A percentile compares a stretch with the other conserved stretches of the same genome.
Conservation (phyloP, 176 grass and related monocot genomes). For the Lolium multiflorum region DNA sequence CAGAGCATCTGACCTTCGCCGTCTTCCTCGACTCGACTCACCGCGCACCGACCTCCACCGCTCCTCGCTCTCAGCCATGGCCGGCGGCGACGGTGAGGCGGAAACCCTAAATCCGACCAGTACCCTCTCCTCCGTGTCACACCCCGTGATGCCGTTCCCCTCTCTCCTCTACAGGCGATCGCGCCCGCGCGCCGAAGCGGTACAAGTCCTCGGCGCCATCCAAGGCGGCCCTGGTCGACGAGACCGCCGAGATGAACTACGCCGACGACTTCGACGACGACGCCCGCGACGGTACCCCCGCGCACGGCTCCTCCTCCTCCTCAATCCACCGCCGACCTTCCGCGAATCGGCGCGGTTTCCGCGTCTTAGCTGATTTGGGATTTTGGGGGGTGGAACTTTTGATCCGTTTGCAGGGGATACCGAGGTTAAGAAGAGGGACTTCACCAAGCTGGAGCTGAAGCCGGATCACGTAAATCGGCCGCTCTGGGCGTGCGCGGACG, state of each 20-base stretch:
- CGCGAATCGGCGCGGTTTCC: constrained; percentile 33
- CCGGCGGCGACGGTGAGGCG: constrained; percentile 62
- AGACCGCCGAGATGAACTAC: constrained; percentile 79
- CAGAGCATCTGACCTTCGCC: neutral
- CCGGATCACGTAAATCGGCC: constrained; percentile 76
- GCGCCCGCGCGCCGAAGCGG: constrained; percentile 66
- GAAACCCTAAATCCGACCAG: constrained; percentile 13
- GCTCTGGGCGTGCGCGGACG: constrained; percentile 90
- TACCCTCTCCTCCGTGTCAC: neutral
- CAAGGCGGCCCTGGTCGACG: constrained; percentile 57
- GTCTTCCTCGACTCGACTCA: constrained; percentile 8
- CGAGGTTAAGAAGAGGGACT: constrained; percentile 94
- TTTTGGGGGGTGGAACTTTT: constrained; percentile 1
- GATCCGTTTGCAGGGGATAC: constrained; percentile 46
- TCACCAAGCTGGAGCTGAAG: constrained; percentile 91
- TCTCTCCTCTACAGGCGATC: constrained; percentile 60
- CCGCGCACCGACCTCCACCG: constrained; percentile 17
- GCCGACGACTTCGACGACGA: constrained; percentile 82
- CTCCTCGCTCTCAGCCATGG: constrained; percentile 47
- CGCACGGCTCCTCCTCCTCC: constrained; percentile 16
- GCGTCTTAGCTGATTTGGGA: constrained; percentile 15
- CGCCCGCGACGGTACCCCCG: constrained; percentile 61
- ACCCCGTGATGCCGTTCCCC: constrained; percentile 10
- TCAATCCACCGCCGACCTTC: neutral
- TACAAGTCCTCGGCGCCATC: constrained; percentile 62